phyloP scores from a whole-genome alignment of 305 asterid genomes.

The Caryopteris hybrid region DNA sequence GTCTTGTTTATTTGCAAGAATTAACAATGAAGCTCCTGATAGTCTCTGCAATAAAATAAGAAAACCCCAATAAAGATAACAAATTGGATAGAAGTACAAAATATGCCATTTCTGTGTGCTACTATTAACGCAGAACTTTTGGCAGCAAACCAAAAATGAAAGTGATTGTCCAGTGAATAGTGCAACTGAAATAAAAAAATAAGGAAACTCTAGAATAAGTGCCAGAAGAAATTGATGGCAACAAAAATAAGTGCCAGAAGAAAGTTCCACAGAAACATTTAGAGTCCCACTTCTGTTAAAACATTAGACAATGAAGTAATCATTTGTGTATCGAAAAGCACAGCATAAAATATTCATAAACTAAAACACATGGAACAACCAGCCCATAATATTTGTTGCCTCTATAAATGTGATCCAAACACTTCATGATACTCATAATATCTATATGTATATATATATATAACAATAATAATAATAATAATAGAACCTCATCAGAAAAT shows the following conservation, averaged over 20 bases:
- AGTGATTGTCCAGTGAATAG: no score
- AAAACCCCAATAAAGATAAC: not conserved
- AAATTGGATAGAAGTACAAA: not conserved
- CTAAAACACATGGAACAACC: not conserved
- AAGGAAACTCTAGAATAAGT: no score
- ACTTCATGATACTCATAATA: no score
- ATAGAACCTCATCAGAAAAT: no score
- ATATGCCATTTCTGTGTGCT: not conserved
- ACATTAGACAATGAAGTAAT: not conserved
- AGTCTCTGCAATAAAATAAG: slow-evolving; percentile 51
- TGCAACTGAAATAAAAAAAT: no score
- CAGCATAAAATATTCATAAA: not conserved
- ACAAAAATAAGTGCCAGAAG: not conserved
- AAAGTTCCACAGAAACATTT: not conserved
- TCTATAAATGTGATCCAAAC: not conserved
- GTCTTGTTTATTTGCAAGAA: slow-evolving; percentile 95
- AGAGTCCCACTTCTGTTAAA: not conserved
- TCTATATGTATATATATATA: no score
- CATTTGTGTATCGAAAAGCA: not conserved
- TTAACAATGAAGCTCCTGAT: slow-evolving; percentile 82
- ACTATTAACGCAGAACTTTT: not conserved
- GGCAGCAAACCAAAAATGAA: not conserved
- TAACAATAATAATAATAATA: no score
- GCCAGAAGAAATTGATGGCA: no score
- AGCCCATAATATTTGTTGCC: not conserved